Evolutionary conservation across 2,329 filamentous ascomycete species (phyloP).

Genomic region (Fusarium falciforme): DNA sequence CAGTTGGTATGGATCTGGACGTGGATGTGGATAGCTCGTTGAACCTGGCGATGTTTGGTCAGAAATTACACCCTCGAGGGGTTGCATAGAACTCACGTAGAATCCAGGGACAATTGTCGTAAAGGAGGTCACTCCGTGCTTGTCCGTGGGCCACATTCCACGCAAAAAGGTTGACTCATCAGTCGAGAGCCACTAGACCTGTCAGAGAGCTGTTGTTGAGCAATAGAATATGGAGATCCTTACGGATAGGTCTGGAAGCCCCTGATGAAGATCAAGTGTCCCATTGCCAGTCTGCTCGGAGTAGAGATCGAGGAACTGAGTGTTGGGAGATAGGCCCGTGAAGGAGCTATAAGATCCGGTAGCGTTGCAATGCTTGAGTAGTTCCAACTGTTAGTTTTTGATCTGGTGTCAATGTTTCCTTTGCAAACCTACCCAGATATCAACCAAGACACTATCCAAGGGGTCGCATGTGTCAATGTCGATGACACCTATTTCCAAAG

Average conservation of each 20-base stretch:
- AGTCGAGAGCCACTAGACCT: slow-evolving; percentile 4
- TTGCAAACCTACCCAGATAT: not conserved
- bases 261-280: not conserved
- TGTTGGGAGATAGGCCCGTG: not conserved
- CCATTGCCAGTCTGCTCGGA: not conserved
- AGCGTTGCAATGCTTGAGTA: not conserved
- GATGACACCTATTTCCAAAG: slow-evolving; percentile 1
- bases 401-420: not conserved
- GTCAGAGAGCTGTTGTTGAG: not conserved
- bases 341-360: not conserved
- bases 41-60: not conserved
- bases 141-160: slow-evolving; percentile 22
- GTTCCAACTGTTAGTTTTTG: not conserved
- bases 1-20: not conserved
- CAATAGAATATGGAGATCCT: not conserved
- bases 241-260: not conserved
- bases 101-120: slow-evolving; percentile 8
- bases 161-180: slow-evolving; percentile 15
- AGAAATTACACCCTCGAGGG: not conserved
- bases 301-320: not conserved
- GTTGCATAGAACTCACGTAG: not conserved
- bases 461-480: not conserved
- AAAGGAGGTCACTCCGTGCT: slow-evolving; percentile 11
- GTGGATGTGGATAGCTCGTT: not conserved
- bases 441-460: not conserved